phyloP scores from a whole-genome alignment of 768 basidiomycete species.

The Scleroderma citrinum region DNA sequence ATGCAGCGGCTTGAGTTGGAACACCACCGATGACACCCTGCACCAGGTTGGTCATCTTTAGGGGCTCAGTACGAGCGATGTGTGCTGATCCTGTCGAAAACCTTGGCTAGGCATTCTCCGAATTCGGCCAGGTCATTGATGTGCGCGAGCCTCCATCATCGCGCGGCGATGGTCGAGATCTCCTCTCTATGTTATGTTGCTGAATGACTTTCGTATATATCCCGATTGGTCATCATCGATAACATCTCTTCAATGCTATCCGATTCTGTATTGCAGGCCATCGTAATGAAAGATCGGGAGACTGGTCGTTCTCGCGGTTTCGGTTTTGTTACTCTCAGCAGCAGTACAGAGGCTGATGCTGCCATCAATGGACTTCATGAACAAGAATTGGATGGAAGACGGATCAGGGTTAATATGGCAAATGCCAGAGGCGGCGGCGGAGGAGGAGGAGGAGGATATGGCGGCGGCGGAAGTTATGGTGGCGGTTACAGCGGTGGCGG shows the following conservation, averaged over 20 bases:
- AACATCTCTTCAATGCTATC: not conserved
- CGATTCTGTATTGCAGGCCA: slow-evolving; percentile 14
- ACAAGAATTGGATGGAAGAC: slow-evolving; percentile 49
- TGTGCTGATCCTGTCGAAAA: not conserved
- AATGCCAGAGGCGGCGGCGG: too few relatives aligned
- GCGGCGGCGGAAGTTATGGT: slow-evolving; percentile 17
- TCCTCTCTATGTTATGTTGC: slow-evolving; percentile 16
- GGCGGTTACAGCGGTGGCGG: slow-evolving; percentile 13
- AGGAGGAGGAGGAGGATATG: slow-evolving; percentile 23
- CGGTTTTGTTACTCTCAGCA: slow-evolving; percentile 44
- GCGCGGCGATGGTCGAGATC: slow-evolving; percentile 28
- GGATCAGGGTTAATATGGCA: slow-evolving; percentile 44
- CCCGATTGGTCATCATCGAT: slow-evolving; percentile 8
- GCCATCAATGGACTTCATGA: slow-evolving; percentile 45
- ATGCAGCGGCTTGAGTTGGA: slow-evolving; percentile 30
- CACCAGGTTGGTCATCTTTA: slow-evolving; percentile 17
- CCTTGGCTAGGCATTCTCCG: slow-evolving; percentile 34
- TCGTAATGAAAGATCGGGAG: slow-evolving; percentile 45
- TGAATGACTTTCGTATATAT: slow-evolving; percentile 24
- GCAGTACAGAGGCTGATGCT: slow-evolving; percentile 33
- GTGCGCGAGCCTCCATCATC: slow-evolving; percentile 36
- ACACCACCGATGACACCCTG: slow-evolving; percentile 24
- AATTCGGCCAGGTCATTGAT: slow-evolving; percentile 43
- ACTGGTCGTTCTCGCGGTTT: slow-evolving; percentile 55
- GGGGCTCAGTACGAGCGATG: not conserved